Percentiles rank a stretch among this genome's conserved stretches.
Evolutionary conservation across 2,329 filamentous ascomycete species (phyloP).

Genomic region (Pseudogymnoascus pannorum): DNA sequence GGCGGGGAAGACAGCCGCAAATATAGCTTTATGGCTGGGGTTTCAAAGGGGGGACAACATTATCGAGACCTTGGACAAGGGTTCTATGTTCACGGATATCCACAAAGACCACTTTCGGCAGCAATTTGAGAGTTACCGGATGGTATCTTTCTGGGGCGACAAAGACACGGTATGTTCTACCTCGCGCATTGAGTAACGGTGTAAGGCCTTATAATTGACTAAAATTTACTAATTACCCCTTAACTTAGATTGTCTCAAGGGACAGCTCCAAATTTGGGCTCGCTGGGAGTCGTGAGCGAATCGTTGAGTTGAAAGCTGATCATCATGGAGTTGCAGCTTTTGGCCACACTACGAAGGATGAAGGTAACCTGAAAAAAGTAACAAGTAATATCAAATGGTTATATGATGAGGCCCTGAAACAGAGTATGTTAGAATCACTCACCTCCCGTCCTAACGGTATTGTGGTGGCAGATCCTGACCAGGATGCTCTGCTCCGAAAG

Average conservation of each 20-base stretch:
- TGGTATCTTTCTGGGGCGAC: slow-evolving; percentile 21
- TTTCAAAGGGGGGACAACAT: slow-evolving; percentile 17
- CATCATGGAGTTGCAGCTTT: slow-evolving; percentile 11
- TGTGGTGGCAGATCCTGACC: not conserved
- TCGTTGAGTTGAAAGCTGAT: slow-evolving; percentile 13
- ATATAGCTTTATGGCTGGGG: slow-evolving; percentile 15
- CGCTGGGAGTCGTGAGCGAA: slow-evolving; percentile 10
- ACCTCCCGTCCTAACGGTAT: not conserved
- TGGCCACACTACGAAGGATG: not conserved
- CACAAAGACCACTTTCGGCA: slow-evolving; percentile 13
- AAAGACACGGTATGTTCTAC: slow-evolving; percentile 12
- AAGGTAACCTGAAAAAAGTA: not conserved
- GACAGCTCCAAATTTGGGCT: slow-evolving; percentile 12
- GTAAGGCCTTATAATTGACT: slow-evolving; percentile 13
- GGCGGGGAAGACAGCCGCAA: slow-evolving; percentile 17
- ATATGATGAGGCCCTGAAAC: not conserved
- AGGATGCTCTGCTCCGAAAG: not conserved
- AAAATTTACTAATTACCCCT: not conserved
- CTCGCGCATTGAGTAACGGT: not conserved
- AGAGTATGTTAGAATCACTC: not conserved
- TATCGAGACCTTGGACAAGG: slow-evolving; percentile 14
- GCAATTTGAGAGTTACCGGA: slow-evolving; percentile 6
- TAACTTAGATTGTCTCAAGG: slow-evolving; percentile 11
- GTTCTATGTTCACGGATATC: slow-evolving; percentile 20
- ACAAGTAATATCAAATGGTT: not conserved